Percentiles rank a stretch among this genome's conserved stretches.
Conservation (phyloP, 2,329 filamentous ascomycete genomes). For the Trichoderma sp. region DNA sequence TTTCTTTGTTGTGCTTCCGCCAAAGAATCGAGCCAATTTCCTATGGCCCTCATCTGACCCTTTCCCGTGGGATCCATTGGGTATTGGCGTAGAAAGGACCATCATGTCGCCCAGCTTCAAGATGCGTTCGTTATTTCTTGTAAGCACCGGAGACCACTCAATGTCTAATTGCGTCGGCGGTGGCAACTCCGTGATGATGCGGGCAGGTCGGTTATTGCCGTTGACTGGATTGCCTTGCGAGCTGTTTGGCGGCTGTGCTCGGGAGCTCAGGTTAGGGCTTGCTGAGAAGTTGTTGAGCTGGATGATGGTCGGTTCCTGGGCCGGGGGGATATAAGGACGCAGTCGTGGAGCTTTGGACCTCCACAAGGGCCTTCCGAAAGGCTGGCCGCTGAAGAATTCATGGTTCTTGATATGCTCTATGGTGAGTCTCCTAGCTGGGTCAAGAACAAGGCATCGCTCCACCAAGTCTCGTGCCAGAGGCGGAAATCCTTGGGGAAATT, state of each 20-base stretch:
- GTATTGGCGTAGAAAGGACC: constrained; percentile 74
- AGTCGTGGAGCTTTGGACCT: constrained; percentile 83
- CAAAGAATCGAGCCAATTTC: constrained; percentile 92
- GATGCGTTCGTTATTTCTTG: constrained; percentile 86
- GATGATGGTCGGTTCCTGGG: constrained; percentile 70
- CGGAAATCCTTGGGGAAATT: constrained; percentile 87
- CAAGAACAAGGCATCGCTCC: constrained; percentile 83
- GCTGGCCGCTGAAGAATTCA: constrained; percentile 85
- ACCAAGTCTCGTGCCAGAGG: constrained; percentile 81
- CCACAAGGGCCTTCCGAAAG: constrained; percentile 83
- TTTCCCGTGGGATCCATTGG: constrained; percentile 70
- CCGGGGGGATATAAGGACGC: constrained; percentile 75
- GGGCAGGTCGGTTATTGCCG: constrained; percentile 59
- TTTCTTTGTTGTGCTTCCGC: constrained; percentile 87
- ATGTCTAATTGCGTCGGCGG: constrained; percentile 97
- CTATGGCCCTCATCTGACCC: constrained; percentile 72
- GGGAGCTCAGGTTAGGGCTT: constrained; percentile 28
- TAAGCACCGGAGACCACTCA: constrained; percentile 96
- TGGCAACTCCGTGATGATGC: constrained; percentile 90
- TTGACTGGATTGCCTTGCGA: constrained; percentile 40
- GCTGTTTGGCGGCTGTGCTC: constrained; percentile 32
- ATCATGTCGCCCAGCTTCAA: constrained; percentile 88
- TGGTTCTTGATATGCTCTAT: constrained; percentile 98
- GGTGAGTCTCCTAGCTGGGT: constrained; percentile 77
- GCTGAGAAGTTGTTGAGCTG: constrained; percentile 61